Conservation (phyloP, 75 land plant species). For the Selaginella tamariscina region DNA sequence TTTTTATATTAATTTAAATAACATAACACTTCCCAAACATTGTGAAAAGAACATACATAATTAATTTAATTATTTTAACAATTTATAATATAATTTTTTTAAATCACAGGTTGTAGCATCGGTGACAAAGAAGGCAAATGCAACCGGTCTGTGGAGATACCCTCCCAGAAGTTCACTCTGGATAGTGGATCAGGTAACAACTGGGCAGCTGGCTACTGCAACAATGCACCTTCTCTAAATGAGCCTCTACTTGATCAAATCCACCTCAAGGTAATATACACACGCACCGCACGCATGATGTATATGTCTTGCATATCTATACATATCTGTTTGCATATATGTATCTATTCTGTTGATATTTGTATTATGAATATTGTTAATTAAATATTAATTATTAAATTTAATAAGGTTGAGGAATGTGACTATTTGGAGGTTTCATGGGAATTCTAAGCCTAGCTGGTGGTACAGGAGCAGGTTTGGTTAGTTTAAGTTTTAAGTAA, state of each 20-base stretch:
- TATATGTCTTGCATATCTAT: too few relatives aligned
- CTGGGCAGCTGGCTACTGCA: conserved; percentile 31
- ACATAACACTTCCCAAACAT: too few relatives aligned
- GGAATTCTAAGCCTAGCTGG: conserved; percentile 31
- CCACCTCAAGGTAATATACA: conserved; percentile 26
- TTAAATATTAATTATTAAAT: too few relatives aligned
- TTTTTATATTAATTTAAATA: too few relatives aligned
- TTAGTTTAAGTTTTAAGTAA: conserved; percentile 3
- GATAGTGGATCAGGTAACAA: conserved; percentile 36
- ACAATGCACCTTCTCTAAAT: conserved; percentile 21
- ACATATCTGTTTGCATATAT: too few relatives aligned
- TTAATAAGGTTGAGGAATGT: conserved; percentile 36
- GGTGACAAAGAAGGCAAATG: conserved; percentile 15
- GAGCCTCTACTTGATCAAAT: conserved; percentile 23
- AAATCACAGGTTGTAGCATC: conserved; percentile 17
- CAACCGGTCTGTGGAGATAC: conserved; percentile 18
- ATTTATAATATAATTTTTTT: background rate
- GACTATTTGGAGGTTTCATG: conserved; percentile 30
- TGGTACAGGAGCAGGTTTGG: conserved; percentile 37
- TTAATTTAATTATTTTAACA: too few relatives aligned
- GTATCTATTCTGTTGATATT: too few relatives aligned
- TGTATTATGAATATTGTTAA: too few relatives aligned
- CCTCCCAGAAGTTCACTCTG: conserved; percentile 15
- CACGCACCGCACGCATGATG: too few relatives aligned
- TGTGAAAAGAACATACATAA: too few relatives aligned